Base-by-base conservation (phyloP, 345 rosid species). In the Aquilaria yunnanensis region DNA sequence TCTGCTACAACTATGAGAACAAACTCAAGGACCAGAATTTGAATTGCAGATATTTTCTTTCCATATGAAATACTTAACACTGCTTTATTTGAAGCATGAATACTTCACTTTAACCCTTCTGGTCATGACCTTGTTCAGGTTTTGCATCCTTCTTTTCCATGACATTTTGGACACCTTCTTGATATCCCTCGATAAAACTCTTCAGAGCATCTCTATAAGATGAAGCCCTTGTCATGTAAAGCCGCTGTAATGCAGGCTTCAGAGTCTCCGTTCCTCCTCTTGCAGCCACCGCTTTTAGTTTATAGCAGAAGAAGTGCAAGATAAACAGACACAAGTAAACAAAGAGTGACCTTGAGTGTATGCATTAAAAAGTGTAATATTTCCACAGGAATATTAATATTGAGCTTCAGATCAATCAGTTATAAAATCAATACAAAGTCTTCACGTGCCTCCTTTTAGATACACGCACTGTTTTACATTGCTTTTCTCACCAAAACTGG, bases 221-320 rank as follows among this genome's bases (percentile, higher is more conserved):
- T 63, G 96, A 88, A 60, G 88, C 96, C 70, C 90, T 81, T 14
- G 88, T 90, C 96, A 88, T 85, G 88, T 86, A 90, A 46, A 94
- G 61, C 57, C 88, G 82, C 69, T 91, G 99, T 80, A 85, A 84
- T 57, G 96, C 92, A 63, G 96, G 96, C 75, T 85, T 78, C 62
- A 91, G 63, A 29, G 96, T 87, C 83, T 87, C 96, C 88, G 87
- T 85, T 32, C 96, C 97, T 63, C 99, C 96, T 75, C 83, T 84
- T 43, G 96, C 96, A 77, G 96, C 97, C 64, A 91, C 85, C 61
- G 85, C 97, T 91, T 70, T 69, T 37, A 74, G 59, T 57, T 56
- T 66, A 55, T 49, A 23, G 23, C 23, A 23, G 31, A 59, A 51
- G 33, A 14, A 55, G 13, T 49, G 52, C 2, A 37, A 43, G 10